Evolutionary conservation across 176 grass and related monocot genomes (phyloP).

Genomic region (Raddia guianensis): DNA sequence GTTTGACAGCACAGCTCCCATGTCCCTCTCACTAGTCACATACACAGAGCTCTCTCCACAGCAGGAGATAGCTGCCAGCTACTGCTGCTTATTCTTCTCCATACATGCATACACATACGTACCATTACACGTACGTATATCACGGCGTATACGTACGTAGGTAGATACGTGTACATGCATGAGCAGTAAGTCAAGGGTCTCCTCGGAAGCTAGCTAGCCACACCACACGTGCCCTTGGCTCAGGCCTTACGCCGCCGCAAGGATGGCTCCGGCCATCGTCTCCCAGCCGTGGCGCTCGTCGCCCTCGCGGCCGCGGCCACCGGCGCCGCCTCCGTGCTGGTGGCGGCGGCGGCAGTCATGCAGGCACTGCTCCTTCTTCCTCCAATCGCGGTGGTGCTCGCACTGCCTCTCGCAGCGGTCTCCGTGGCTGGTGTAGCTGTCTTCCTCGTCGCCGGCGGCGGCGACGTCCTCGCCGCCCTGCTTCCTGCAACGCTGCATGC

Average conservation of each 20-base stretch:
- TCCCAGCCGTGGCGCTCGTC: not conserved
- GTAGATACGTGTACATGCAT: not conserved
- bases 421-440: not conserved
- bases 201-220: not conserved
- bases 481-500: too few species aligned
- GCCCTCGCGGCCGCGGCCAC: slow-evolving; percentile 22
- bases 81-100: slow-evolving; percentile 28
- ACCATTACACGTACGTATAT: not conserved
- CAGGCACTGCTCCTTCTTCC: not conserved
- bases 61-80: not conserved
- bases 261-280: slow-evolving; percentile 37
- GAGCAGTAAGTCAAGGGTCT: not conserved
- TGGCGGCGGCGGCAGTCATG: too few species aligned
- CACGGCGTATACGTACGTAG: not conserved
- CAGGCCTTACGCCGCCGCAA: slow-evolving; percentile 15
- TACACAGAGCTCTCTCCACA: not conserved
- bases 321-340: not conserved
- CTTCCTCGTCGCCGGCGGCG: not conserved
- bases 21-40: not conserved
- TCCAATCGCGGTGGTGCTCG: not conserved
- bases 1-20: slow-evolving; percentile 15
- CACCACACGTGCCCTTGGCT: not conserved
- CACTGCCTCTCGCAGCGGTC: not conserved
- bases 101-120: not conserved
- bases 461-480: too few species aligned